Conservation (phyloP, 176 grass and related monocot species). For the Musa schizocarpa region DNA sequence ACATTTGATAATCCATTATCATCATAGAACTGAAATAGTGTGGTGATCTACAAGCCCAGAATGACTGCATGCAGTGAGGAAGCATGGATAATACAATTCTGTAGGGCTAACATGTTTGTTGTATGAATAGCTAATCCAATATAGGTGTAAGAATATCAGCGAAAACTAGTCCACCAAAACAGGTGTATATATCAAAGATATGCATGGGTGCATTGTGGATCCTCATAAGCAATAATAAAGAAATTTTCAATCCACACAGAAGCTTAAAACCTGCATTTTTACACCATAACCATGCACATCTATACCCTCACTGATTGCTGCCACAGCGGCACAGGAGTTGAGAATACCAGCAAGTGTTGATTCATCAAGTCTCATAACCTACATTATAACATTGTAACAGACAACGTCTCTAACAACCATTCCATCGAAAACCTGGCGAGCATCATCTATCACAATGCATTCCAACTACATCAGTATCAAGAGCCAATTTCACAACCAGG, state of each 20-base stretch:
- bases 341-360: conserved; percentile 58
- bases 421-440: conserved; percentile 42
- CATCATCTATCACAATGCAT: conserved; percentile 23
- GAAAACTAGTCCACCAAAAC: too few relatives aligned
- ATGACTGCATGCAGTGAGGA: conserved; percentile 72
- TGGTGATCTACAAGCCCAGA: conserved; percentile 53
- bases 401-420: conserved; percentile 45
- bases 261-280: conserved; percentile 30
- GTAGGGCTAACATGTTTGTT: conserved; percentile 35
- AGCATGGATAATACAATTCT: conserved; percentile 49
- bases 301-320: conserved; percentile 40
- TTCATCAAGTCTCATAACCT: conserved; percentile 64
- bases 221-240: conserved; percentile 53
- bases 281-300: conserved; percentile 39
- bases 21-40: conserved; percentile 51
- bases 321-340: conserved; percentile 57
- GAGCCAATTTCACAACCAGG: conserved; percentile 40
- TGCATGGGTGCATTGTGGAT: too few relatives aligned
- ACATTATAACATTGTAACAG: conserved; percentile 74
- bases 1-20: conserved; percentile 32
- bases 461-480: conserved; percentile 53
- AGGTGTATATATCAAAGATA: too few relatives aligned
- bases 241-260: conserved; percentile 57
- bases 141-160: too few relatives aligned
- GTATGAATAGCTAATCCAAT: too few relatives aligned